Evolutionary conservation across 1,139 yeast genomes (phyloP), one percentile per base, ranked within the genome.

Genomic region (Suhomyces guaymorum): DNA sequence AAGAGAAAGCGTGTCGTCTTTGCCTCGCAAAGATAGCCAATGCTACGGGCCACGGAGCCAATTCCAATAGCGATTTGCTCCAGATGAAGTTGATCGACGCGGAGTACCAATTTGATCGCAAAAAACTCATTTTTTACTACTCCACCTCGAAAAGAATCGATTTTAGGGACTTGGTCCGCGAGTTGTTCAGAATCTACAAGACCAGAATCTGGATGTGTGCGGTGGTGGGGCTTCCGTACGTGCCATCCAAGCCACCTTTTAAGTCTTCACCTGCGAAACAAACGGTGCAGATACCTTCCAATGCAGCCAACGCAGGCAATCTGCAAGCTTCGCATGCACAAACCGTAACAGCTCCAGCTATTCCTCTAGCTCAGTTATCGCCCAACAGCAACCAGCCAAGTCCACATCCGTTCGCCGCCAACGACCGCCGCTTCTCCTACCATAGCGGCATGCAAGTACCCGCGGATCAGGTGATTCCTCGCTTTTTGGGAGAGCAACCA

Each of bases 1-100:
- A 85, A 60, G 82, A 78, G 32, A 80, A 78, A 48, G 92, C 95
- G 3, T 73, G 82, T 45, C 67, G 77, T 30, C 69, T 81, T 32
- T 74, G 81, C 46, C 66, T 75, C 42, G 71, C 80, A 30, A 83
- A 81, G 52, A 82, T 82, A 21, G 64, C 73, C 37, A 79, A 55
- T 40, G 43, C 46, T n/a, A 35, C 37, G 8, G 31, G 35, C 17
- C 36, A 24, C 16, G 31, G 24, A 26, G 33, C 39, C 9, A 34
- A 30, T 17, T 18, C 25, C 33, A 29, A 39, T 30, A 21, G 28
- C 28, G 57, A 52, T 33, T 38, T 54, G 39, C 39, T 40, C 18
- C 55, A 50, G 32, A 52, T 56, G 55, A 50, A 46, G 35, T 39
- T 56, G 33, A 46, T 56, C 29, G 58, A 55, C 24, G 55, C 56